phyloP scores from a whole-genome alignment of 139 green algal genomes.

The Volvox africanus region DNA sequence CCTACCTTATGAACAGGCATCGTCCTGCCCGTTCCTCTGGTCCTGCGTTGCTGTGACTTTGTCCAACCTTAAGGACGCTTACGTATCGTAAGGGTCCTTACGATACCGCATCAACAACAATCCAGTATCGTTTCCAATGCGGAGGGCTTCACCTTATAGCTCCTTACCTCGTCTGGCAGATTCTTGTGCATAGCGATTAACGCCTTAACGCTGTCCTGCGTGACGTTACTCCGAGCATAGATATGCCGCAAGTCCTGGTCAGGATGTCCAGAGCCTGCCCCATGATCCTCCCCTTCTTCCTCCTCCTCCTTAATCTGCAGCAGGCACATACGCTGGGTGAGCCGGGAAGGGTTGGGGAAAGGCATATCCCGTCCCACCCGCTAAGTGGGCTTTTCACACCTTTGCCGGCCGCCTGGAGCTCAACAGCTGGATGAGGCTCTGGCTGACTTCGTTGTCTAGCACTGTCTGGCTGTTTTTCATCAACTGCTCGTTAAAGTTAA shows the following conservation, averaged over 20 bases:
- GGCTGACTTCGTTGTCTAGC: conserved; percentile 66
- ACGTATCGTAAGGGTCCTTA: too few relatives aligned
- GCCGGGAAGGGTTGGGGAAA: too few relatives aligned
- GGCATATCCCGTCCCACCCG: background rate
- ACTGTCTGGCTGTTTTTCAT: conserved; percentile 67
- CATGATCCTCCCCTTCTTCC: conserved; percentile 35
- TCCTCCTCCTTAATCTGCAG: conserved; percentile 59
- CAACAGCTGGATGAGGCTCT: conserved; percentile 71
- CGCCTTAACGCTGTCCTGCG: conserved; percentile 55
- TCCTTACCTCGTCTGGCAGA: conserved; percentile 61
- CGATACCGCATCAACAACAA: too few relatives aligned
- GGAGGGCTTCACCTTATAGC: background rate
- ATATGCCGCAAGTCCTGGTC: conserved; percentile 51
- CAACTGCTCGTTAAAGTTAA: conserved; percentile 75
- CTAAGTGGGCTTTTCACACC: conserved; percentile 19
- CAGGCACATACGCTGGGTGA: background rate
- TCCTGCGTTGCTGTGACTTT: too few relatives aligned
- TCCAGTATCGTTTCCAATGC: too few relatives aligned
- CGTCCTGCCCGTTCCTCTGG: too few relatives aligned
- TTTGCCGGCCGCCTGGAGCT: conserved; percentile 53
- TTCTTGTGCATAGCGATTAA: conserved; percentile 59
- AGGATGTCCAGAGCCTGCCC: background rate
- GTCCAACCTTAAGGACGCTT: too few relatives aligned
- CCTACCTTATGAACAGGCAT: too few relatives aligned
- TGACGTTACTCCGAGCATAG: conserved; percentile 50